Evolutionary conservation across 352 stramenopile genomes (phyloP).

Genomic region (Phytophthora sp.): DNA sequence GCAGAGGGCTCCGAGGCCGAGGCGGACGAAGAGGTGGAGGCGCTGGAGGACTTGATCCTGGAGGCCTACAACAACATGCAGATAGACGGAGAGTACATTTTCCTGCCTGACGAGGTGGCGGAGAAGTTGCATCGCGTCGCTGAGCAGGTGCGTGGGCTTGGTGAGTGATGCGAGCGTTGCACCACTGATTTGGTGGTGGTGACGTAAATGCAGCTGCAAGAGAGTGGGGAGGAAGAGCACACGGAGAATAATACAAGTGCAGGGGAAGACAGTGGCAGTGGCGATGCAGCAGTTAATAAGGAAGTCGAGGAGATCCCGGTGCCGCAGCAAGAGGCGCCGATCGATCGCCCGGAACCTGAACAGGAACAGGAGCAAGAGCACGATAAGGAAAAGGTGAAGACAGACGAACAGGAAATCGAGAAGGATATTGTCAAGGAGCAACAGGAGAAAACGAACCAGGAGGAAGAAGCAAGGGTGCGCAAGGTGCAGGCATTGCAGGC

Average conservation of each 20-base stretch:
- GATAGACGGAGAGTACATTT: constrained; percentile 83
- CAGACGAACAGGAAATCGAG: constrained; percentile 6
- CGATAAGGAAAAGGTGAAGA: constrained; percentile 7
- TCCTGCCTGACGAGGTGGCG: constrained; percentile 68
- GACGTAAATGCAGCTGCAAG: constrained; percentile 29
- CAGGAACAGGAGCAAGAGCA: constrained; percentile 38
- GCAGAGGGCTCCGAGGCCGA: constrained; percentile 16
- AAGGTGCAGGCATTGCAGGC: constrained; percentile 24
- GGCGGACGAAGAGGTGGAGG: constrained; percentile 39
- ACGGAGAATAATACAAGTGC: constrained; percentile 22
- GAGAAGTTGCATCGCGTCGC: constrained; percentile 68
- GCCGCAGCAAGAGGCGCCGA: constrained; percentile 1
- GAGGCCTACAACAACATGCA: constrained; percentile 88
- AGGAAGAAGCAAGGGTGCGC: constrained; percentile 16
- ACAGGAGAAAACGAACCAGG: constrained; percentile 2
- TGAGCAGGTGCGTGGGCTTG: constrained; percentile 48
- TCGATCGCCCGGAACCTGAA: constrained; percentile 36
- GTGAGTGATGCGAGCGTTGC: neutral
- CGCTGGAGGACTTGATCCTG: constrained; percentile 75
- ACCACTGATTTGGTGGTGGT: constrained; percentile 17
- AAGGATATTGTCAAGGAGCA: constrained; percentile 9
- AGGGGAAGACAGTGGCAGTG: constrained; percentile 27
- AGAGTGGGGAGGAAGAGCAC: constrained; percentile 25
- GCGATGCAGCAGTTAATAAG: constrained; percentile 1
- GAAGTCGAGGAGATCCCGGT: constrained; percentile 15